Base-by-base conservation (phyloP, 306 rosid species). In the Argentina anserina region DNA sequence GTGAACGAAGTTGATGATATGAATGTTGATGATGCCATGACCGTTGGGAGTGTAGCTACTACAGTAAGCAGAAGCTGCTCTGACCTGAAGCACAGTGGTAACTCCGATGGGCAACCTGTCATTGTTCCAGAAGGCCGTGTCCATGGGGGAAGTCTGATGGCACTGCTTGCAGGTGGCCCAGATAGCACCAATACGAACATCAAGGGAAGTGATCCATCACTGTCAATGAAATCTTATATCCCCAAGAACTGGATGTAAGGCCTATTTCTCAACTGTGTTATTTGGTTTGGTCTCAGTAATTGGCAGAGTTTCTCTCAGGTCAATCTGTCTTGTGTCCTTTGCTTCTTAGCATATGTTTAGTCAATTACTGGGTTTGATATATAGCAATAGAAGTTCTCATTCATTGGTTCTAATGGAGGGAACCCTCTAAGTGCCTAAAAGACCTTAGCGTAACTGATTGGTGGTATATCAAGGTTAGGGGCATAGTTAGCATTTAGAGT, bases 131-230 rank as follows among this genome's bases (percentile, higher is more conserved):
- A 92, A 85, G 98, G 98, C 59, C 84, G 98, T 81, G 98, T 92
- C 60, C 98, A 92, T 70, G 98, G 98, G 3, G 98, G 98, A 75
- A 88, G 98, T 78, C 76, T 90, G 80, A 75, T 90, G 90, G 90
- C 96, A 33, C 66, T 90, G 92, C 84, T 90, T 65, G 70, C 81
- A 0, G 81, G 79, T 42, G 58, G 79, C 73, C 86, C 90, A 40
- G 81, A 82, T 31, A 28, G 67, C 0, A 21, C 68, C 4, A 82
- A 83, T 76, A 33, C 87, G 73, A 88, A 87, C 81, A 59, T 73
- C 33, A 67, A 65, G 67, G 80, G 74, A 17, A 20, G 75, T 36
- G 76, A 66, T 41, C 71, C 80, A 70, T 81, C 90, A 20, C 78
- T 79, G 75, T 78, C 86, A 60, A 62, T 65, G 81, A 85, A 86